A percentile compares a stretch with the other conserved stretches of the same genome.
phyloP scores from a whole-genome alignment of 768 basidiomycete species.

The Rubroboletus pulcherrimus region DNA sequence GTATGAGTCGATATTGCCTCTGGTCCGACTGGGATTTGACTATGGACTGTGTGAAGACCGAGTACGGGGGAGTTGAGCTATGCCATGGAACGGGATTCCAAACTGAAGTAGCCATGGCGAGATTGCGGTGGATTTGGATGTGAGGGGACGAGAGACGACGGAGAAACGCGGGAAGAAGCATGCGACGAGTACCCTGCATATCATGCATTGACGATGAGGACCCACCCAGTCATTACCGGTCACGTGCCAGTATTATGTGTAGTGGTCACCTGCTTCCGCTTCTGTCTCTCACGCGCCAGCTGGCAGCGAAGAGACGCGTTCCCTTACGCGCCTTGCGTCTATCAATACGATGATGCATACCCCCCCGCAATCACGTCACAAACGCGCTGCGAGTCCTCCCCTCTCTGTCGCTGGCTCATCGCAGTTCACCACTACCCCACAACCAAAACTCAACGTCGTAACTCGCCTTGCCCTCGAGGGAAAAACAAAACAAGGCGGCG shows the following conservation, averaged over 20 bases:
- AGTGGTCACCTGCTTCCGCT: not conserved
- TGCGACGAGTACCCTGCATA: constrained; percentile 16
- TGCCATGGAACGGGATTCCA: constrained; percentile 19
- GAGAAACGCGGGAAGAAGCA: constrained; percentile 12
- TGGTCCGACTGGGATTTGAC: constrained; percentile 75
- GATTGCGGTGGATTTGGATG: constrained; percentile 1
- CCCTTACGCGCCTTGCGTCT: not conserved
- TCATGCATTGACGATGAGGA: too few relatives aligned
- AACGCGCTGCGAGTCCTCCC: constrained; percentile 31
- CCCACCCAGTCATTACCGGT: constrained; percentile 17
- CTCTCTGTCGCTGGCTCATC: constrained; percentile 36
- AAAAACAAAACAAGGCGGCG: constrained; percentile 59
- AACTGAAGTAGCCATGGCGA: constrained; percentile 23
- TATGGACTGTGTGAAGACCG: constrained; percentile 55
- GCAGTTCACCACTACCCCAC: constrained; percentile 42
- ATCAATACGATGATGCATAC: constrained; percentile 11
- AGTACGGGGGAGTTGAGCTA: constrained; percentile 40
- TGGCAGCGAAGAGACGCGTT: constrained; percentile 19
- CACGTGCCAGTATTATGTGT: constrained; percentile 6
- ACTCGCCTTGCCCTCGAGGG: constrained; percentile 74
- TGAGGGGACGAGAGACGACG: constrained; percentile 1
- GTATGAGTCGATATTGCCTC: constrained; percentile 75
- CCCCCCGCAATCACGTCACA: constrained; percentile 24
- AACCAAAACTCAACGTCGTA: constrained; percentile 60
- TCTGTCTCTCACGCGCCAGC: constrained; percentile 7